Evolutionary conservation across 2,329 filamentous ascomycete genomes (phyloP).

Genomic region (Hirsutella thompsonii): DNA sequence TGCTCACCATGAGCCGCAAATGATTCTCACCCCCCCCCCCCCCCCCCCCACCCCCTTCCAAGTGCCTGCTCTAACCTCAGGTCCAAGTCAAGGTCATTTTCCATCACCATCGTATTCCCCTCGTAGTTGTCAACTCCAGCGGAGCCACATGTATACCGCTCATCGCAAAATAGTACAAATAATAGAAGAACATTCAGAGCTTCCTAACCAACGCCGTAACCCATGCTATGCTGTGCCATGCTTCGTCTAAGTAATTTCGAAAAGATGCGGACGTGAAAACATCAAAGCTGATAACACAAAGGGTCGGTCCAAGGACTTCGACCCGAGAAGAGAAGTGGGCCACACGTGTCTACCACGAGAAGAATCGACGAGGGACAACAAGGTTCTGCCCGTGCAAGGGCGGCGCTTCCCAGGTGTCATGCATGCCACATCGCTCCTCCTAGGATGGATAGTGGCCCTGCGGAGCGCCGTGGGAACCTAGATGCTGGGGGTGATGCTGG

Average conservation of each 20-base stretch:
- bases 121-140: too few species aligned
- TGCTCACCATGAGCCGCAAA: too few species aligned
- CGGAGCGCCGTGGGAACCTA: conserved; percentile 12
- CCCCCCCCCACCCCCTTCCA: too few species aligned
- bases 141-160: too few species aligned
- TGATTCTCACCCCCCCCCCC: too few species aligned
- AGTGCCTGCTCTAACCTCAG: too few species aligned
- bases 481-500: conserved; percentile 13
- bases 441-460: conserved; percentile 23
- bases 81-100: too few species aligned
- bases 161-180: background rate
- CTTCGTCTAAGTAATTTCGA: conserved; percentile 9
- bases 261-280: conserved; percentile 2
- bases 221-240: conserved; percentile 17
- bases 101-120: too few species aligned
- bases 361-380: too few species aligned
- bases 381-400: background rate
- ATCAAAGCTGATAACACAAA: conserved; percentile 4
- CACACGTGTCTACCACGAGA: background rate
- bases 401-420: conserved; percentile 2
- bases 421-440: conserved; percentile 12
- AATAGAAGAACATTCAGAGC: background rate
- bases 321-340: background rate
- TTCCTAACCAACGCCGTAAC: conserved; percentile 15
- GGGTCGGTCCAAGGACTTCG: background rate